Evolutionary conservation across 805 yeast genomes (phyloP).

Genomic region (Saturnispora besseyi): DNA sequence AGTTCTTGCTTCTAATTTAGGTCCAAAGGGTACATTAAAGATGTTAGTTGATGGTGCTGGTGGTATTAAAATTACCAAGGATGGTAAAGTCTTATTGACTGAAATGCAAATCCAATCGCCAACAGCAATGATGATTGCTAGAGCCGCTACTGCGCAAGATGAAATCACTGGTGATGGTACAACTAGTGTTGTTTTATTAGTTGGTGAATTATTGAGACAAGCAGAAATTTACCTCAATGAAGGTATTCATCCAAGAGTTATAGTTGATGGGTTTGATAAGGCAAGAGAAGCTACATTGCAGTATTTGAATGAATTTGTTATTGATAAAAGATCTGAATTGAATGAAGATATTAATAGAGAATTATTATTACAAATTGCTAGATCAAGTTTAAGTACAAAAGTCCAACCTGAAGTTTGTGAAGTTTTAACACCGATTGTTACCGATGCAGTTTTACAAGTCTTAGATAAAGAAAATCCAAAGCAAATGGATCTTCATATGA

Average conservation of each 20-base stretch:
- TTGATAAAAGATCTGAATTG: slow-evolving; percentile 23
- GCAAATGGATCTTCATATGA: slow-evolving; percentile 85
- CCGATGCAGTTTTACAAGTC: slow-evolving; percentile 88
- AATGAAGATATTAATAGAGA: slow-evolving; percentile 66
- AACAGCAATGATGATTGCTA: slow-evolving; percentile 83
- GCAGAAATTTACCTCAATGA: slow-evolving; percentile 87
- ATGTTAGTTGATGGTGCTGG: slow-evolving; percentile 98
- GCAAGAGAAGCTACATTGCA: slow-evolving; percentile 72
- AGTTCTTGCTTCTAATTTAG: slow-evolving; percentile 83
- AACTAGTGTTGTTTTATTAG: slow-evolving; percentile 87
- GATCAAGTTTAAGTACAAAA: slow-evolving; percentile 82
- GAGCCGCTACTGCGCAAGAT: slow-evolving; percentile 98
- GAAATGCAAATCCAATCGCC: slow-evolving; percentile 97
- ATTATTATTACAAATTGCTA: slow-evolving; percentile 82
- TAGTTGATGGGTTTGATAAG: slow-evolving; percentile 89
- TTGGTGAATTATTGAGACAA: slow-evolving; percentile 90
- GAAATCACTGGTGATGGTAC: slow-evolving; percentile 99
- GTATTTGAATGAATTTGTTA: slow-evolving; percentile 60
- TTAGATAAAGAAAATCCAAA: slow-evolving; percentile 32
- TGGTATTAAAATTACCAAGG: slow-evolving; percentile 88
- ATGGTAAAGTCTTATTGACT: slow-evolving; percentile 84
- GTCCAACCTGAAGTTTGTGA: slow-evolving; percentile 69
- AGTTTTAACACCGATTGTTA: slow-evolving; percentile 84
- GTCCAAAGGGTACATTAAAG: slow-evolving; percentile 95
- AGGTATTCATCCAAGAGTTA: slow-evolving; percentile 92